These are phyloP conservation scores for Excoecaria agallocha DNA, from an alignment of 345 rosid genomes.

Conservation along the genomic window DNA sequence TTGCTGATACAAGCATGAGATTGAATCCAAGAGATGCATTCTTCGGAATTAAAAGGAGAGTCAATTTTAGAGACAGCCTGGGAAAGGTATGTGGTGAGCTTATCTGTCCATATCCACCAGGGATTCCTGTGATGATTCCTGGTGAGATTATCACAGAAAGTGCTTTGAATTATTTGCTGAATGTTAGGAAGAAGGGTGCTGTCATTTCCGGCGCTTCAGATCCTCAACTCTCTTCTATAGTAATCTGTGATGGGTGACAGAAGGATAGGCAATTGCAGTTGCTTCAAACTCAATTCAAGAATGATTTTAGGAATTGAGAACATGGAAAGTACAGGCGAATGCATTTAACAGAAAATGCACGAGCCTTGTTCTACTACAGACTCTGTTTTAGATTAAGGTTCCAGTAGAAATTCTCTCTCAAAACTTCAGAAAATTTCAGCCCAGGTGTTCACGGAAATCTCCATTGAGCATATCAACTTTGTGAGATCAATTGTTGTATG, in stretches of 20 bases:
- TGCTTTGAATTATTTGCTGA: slow-evolving; percentile 45
- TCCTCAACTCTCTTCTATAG: slow-evolving; percentile 44
- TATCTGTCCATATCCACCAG: slow-evolving; percentile 54
- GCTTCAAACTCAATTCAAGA: background rate
- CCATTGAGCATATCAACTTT: background rate
- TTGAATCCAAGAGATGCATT: slow-evolving; percentile 60
- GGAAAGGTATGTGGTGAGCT: slow-evolving; percentile 54
- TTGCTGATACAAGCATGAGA: slow-evolving; percentile 29
- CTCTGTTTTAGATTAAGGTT: background rate
- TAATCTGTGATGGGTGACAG: slow-evolving; percentile 32
- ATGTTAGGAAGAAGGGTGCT: slow-evolving; percentile 38
- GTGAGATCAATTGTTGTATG: background rate
- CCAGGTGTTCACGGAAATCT: background rate
- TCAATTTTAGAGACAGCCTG: slow-evolving; percentile 36
- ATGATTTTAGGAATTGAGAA: background rate
- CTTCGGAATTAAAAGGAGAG: slow-evolving; percentile 44
- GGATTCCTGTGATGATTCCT: slow-evolving; percentile 51
- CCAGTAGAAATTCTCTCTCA: background rate
- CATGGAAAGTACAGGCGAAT: background rate
- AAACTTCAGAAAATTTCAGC: background rate
- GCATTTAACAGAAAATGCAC: background rate
- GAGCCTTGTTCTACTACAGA: background rate
- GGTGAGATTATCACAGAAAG: slow-evolving; percentile 47
- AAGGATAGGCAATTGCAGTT: background rate
- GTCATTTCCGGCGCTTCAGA: slow-evolving; percentile 52